Evolutionary conservation across 2,329 filamentous ascomycete species (phyloP).

Genomic region (Colletotrichum truncatum): DNA sequence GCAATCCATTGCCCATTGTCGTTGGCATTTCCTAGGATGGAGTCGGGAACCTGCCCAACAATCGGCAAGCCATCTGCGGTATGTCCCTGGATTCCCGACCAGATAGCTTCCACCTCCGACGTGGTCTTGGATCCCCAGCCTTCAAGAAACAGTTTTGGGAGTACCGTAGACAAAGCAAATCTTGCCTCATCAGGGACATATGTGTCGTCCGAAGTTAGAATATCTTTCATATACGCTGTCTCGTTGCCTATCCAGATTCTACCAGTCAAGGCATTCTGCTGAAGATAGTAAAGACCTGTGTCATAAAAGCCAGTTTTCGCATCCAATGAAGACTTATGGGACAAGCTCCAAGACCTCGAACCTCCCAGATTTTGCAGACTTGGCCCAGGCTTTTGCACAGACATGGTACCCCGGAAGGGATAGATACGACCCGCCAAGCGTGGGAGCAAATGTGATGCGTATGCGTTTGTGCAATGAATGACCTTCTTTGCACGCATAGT

Average conservation of each 20-base stretch:
- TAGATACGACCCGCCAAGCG: constrained; percentile 44
- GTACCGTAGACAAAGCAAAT: background rate
- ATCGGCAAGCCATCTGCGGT: constrained; percentile 27
- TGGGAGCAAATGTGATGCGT: constrained; percentile 51
- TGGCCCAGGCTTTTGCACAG: constrained; percentile 44
- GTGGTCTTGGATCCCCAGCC: background rate
- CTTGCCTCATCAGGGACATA: background rate
- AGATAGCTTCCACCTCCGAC: constrained; percentile 11
- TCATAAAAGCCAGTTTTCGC: background rate
- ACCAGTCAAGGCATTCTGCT: background rate
- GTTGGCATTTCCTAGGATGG: background rate
- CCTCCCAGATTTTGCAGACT: constrained; percentile 19
- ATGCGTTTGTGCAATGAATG: constrained; percentile 53
- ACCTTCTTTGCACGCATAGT: constrained; percentile 43
- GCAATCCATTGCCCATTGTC: constrained; percentile 32
- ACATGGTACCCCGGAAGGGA: constrained; percentile 52
- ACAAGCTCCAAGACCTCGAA: constrained; percentile 31
- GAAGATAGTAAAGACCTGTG: constrained; percentile 25
- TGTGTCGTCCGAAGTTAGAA: constrained; percentile 9
- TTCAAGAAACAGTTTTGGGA: constrained; percentile 19
- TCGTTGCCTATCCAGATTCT: constrained; percentile 27
- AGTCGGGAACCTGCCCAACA: constrained; percentile 2
- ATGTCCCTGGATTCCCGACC: constrained; percentile 20
- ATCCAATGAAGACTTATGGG: background rate
- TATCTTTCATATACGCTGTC: constrained; percentile 8